These are phyloP conservation scores for Chlorella sp. DNA, from an alignment of 139 green algal species.

Conservation along the genomic window DNA sequence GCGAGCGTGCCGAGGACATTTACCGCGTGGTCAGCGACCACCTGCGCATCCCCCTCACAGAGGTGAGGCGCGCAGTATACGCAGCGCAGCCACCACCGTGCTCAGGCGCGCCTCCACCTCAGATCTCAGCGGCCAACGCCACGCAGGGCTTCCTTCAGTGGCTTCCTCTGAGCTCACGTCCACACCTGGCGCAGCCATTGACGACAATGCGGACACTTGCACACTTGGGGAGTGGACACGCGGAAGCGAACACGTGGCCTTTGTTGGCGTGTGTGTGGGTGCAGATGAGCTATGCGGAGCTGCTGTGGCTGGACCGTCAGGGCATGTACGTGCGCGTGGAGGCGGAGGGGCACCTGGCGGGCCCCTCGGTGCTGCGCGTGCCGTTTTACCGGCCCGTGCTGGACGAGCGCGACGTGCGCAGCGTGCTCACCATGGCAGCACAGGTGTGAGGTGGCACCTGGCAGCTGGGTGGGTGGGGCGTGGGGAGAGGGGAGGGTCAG, in stretches of 20 bases:
- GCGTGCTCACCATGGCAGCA: constrained; percentile 81
- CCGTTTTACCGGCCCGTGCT: constrained; percentile 67
- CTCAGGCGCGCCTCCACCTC: neutral
- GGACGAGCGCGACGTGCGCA: constrained; percentile 69
- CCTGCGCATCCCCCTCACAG: constrained; percentile 34
- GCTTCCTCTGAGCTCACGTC: too few species aligned
- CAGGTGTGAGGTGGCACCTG: too few species aligned
- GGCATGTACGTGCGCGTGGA: constrained; percentile 68
- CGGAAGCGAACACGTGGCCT: too few species aligned
- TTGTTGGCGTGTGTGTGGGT: too few species aligned
- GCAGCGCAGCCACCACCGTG: neutral
- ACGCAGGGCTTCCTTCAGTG: neutral
- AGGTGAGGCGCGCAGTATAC: constrained; percentile 22
- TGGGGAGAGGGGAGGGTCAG: constrained; percentile 18
- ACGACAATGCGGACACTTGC: too few species aligned
- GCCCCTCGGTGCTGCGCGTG: constrained; percentile 37
- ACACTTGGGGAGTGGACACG: too few species aligned
- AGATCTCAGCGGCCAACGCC: neutral
- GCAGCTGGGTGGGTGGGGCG: too few species aligned
- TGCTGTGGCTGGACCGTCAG: constrained; percentile 84
- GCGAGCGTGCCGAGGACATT: constrained; percentile 72
- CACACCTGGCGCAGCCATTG: too few species aligned
- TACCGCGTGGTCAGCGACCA: constrained; percentile 57
- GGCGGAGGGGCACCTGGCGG: constrained; percentile 14
- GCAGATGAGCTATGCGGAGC: constrained; percentile 69